Evolutionary conservation across 179 eudicot species (phyloP).

Genomic region (Nepenthes alata): DNA sequence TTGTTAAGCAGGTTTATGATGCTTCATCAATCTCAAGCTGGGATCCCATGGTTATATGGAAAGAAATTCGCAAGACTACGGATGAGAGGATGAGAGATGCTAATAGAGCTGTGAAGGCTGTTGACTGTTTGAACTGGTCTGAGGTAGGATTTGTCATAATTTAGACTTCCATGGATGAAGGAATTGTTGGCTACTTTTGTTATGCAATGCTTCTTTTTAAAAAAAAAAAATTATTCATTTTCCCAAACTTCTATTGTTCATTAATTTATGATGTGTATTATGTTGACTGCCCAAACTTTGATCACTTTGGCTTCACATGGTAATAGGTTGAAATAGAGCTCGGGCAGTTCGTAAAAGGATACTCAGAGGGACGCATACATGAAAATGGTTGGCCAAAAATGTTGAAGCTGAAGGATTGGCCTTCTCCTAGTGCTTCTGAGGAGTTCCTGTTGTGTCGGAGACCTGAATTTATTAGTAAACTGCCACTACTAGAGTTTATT

Average conservation of each 20-base stretch:
- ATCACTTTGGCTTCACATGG: slow-evolving; percentile 10
- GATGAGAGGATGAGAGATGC: slow-evolving; percentile 69
- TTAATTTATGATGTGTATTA: background rate
- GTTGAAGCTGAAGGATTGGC: slow-evolving; percentile 95
- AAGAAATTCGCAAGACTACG: slow-evolving; percentile 55
- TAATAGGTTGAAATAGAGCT: slow-evolving; percentile 71
- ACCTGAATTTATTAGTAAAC: slow-evolving; percentile 81
- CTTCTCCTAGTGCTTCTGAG: slow-evolving; percentile 93
- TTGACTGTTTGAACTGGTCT: slow-evolving; percentile 66
- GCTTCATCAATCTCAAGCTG: slow-evolving; percentile 46
- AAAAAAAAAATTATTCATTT: background rate
- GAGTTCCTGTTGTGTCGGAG: slow-evolving; percentile 86
- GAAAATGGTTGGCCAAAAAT: slow-evolving; percentile 61
- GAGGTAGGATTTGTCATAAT: slow-evolving; percentile 43
- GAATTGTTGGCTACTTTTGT: background rate
- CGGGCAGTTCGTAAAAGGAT: slow-evolving; percentile 77
- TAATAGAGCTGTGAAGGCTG: slow-evolving; percentile 61
- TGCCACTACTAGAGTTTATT: slow-evolving; percentile 88
- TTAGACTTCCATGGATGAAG: slow-evolving; percentile 4
- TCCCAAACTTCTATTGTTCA: background rate
- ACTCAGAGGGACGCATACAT: slow-evolving; percentile 65
- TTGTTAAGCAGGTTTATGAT: slow-evolving; percentile 66
- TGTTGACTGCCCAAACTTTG: slow-evolving; percentile 6
- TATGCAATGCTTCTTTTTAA: background rate
- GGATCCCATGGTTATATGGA: slow-evolving; percentile 86